Base-by-base conservation (phyloP, 2,329 filamentous ascomycete genomes). In the Aspergillus ruber region DNA sequence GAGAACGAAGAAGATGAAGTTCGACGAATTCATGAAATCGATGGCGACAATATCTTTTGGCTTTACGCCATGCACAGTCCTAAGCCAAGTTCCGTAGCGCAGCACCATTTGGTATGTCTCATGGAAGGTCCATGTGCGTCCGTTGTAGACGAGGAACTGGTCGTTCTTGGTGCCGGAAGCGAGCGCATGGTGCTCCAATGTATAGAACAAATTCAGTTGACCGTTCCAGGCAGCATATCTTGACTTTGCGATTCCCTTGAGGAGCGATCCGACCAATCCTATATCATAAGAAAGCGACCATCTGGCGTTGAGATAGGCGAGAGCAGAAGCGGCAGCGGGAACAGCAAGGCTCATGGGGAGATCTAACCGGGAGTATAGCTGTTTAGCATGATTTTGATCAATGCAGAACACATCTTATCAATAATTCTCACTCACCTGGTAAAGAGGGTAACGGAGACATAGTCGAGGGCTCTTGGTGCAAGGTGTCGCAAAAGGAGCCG, bases 261-360 rank as follows among this genome's bases (percentile, higher is more conserved):
- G 33, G 35, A 80, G 66, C 45, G 76, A 75, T 29, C 71, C 74
- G n/a, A 91, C 59, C 13, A 90, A 64, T 6, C 69, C 63, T 39
- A 74, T 65, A 66, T 95, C 89, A 62, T 87, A 83, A 63, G 74
- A 82, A 40, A 90, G 57, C 6, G 79, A 76, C 49, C 77, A 78
- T 63, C 80, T 83, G 38, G 86, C 89, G 62, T 93, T 88, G 56
- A 91, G 67, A 65, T 94, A 95, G 27, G 87, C 85, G n/a, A 85
- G 71, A 3, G 78, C 77, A 4, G 86, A 85, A 25, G 78, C 76
- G 40, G 81, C 77, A 13, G 84, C 84, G 15, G 85, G 82, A 23
- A 77, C 71, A 6, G 81, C 74, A 36, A 73, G 50, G 40, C 65
- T 56, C 39, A 71, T 55, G 15, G 71, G 66, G 29, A 72, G 49